Conservation (phyloP, 2,329 filamentous ascomycete genomes). For the Curvularia spicifera region DNA sequence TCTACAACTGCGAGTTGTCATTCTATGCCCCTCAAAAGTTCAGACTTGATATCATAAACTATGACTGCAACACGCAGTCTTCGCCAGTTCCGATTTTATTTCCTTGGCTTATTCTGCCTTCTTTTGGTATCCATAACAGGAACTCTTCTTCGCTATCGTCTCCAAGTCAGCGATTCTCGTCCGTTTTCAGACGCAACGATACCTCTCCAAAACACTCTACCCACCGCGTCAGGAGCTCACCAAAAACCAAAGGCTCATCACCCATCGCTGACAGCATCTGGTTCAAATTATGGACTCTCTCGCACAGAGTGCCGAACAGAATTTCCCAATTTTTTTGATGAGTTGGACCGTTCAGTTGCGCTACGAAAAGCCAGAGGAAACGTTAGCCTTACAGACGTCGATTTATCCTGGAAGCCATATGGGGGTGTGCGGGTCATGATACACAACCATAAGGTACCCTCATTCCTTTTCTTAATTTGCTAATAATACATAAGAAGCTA, state of each 20-base stretch:
- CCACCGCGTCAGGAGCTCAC: not conserved
- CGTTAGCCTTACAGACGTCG: slow-evolving; percentile 26
- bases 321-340: slow-evolving; percentile 32
- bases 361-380: slow-evolving; percentile 22
- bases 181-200: not conserved
- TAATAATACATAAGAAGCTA: not conserved
- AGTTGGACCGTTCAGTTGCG: slow-evolving; percentile 29
- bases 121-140: slow-evolving; percentile 4
- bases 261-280: not conserved
- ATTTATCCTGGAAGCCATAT: slow-evolving; percentile 27
- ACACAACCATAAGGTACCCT: slow-evolving; percentile 32
- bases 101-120: slow-evolving; percentile 7
- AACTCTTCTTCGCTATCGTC: slow-evolving; percentile 13
- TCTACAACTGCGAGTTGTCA: not conserved
- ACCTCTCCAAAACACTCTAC: too few species aligned
- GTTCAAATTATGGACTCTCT: slow-evolving; percentile 4
- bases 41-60: not conserved
- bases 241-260: not conserved
- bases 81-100: slow-evolving; percentile 6
- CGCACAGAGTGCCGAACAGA: slow-evolving; percentile 25
- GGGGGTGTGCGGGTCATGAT: slow-evolving; percentile 39
- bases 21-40: not conserved
- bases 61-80: slow-evolving; percentile 9
- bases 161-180: not conserved
- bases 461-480: not conserved